Percentiles rank a stretch among this genome's conserved stretches.
phyloP scores from a whole-genome alignment of 495 filamentous ascomycete species.

The Neurospora sp. region DNA sequence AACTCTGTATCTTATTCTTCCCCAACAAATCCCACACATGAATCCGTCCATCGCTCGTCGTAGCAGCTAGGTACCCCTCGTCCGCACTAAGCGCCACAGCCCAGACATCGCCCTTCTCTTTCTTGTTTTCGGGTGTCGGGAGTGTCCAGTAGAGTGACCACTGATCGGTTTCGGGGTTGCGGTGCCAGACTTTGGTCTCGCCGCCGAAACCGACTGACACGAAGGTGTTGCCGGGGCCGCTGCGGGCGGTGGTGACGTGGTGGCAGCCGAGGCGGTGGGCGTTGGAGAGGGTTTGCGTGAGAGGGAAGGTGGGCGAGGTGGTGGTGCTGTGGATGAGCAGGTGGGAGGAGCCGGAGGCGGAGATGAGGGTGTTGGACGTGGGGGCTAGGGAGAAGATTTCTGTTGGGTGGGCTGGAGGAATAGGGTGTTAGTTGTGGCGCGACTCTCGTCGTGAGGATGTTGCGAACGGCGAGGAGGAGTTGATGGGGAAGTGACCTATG shows the following conservation, averaged over 20 bases:
- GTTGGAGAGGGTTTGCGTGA: slow-evolving; percentile 61
- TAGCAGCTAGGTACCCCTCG: slow-evolving; percentile 71
- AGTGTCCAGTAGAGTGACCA: slow-evolving; percentile 34
- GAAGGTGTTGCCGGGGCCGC: slow-evolving; percentile 51
- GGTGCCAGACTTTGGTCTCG: slow-evolving; percentile 69
- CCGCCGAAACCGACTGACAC: slow-evolving; percentile 83
- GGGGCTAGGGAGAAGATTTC: slow-evolving; percentile 87
- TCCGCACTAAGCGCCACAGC: slow-evolving; percentile 74
- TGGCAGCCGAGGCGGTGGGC: slow-evolving; percentile 84
- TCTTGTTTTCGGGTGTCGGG: slow-evolving; percentile 14
- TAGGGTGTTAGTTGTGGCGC: too few relatives aligned
- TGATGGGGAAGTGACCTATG: too few relatives aligned
- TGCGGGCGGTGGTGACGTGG: slow-evolving; percentile 60
- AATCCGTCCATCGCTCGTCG: slow-evolving; percentile 73
- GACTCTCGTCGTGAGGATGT: too few relatives aligned
- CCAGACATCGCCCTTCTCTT: slow-evolving; percentile 63
- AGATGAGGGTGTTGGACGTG: slow-evolving; percentile 66
- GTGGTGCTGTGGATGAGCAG: slow-evolving; percentile 73
- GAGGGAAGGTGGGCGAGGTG: slow-evolving; percentile 55
- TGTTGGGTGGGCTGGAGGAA: slow-evolving; percentile 77
- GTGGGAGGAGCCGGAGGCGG: slow-evolving; percentile 70
- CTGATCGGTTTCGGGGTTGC: slow-evolving; percentile 40
- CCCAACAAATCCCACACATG: slow-evolving; percentile 71
- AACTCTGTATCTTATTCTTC: slow-evolving; percentile 50
- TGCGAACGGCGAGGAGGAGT: too few relatives aligned